These are phyloP conservation scores for Cyclocybe cylindracea DNA, from an alignment of 768 basidiomycete genomes.

Conservation along the genomic window DNA sequence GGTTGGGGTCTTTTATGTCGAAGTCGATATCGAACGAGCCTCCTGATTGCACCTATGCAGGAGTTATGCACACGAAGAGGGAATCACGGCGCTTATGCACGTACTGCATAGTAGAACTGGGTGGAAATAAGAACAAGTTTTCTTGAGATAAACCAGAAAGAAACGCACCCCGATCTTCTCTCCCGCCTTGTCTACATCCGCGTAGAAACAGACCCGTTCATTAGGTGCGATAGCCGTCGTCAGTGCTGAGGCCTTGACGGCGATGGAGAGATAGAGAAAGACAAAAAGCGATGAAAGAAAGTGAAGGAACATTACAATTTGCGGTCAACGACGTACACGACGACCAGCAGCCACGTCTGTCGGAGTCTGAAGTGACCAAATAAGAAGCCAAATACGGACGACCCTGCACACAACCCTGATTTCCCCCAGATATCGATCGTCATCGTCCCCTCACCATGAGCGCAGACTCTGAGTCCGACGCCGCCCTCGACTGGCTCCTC, in stretches of 20 bases:
- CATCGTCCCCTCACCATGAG: no score
- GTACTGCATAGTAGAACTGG: constrained; percentile 95
- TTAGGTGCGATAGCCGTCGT: constrained; percentile 80
- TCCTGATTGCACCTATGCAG: constrained; percentile 85
- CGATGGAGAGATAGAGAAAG: constrained; percentile 34
- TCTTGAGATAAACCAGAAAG: neutral
- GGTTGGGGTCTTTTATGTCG: constrained; percentile 88
- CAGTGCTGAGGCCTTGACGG: constrained; percentile 60
- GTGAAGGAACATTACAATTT: constrained; percentile 9
- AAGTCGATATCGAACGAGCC: constrained; percentile 97
- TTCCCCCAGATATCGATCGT: no score
- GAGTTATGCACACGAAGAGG: neutral
- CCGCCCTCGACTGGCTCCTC: constrained; percentile 20
- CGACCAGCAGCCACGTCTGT: neutral
- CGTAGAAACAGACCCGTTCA: constrained; percentile 89
- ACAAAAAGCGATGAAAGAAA: constrained; percentile 33
- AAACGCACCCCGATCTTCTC: constrained; percentile 84
- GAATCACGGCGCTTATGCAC: constrained; percentile 23
- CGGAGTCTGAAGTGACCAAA: neutral
- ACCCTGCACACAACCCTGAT: neutral
- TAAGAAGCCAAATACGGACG: neutral
- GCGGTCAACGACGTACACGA: no score
- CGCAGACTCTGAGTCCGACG: constrained; percentile 3
- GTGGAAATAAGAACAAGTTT: constrained; percentile 4
- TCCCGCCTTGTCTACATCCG: constrained; percentile 93